A percentile compares a stretch with the other conserved stretches of the same genome.
phyloP scores from a whole-genome alignment of 106 monocot species.

The Dactylorhiza incarnata region DNA sequence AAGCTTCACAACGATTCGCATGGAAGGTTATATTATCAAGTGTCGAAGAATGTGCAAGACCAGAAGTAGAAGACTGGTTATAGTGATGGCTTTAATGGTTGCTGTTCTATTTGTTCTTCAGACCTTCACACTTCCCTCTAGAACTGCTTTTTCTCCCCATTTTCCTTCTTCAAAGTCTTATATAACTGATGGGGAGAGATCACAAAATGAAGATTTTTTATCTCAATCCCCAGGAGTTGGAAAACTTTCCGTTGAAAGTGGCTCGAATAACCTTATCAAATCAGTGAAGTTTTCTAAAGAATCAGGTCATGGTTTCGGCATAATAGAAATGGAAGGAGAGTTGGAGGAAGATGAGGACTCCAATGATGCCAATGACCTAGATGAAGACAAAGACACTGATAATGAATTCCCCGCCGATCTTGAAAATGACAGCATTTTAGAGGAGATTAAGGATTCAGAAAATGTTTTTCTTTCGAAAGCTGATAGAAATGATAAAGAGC shows the following conservation, averaged over 20 bases:
- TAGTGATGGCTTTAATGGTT: conserved; percentile 23
- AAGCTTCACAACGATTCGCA: neutral
- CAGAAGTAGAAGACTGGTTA: conserved; percentile 17
- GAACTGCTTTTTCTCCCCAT: conserved; percentile 10
- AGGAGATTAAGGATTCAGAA: conserved; percentile 21
- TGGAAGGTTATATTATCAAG: neutral
- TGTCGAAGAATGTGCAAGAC: conserved; percentile 9
- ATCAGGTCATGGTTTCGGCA: conserved; percentile 3
- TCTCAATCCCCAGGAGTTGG: conserved; percentile 14
- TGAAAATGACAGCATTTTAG: conserved; percentile 13
- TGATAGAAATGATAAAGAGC: neutral
- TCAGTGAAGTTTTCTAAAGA: neutral
- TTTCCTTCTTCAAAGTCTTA: conserved; percentile 11
- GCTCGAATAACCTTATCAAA: conserved; percentile 8
- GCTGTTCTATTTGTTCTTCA: conserved; percentile 20
- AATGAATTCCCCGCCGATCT: conserved; percentile 5
- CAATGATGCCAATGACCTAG: neutral
- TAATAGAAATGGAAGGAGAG: neutral
- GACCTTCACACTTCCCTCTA: conserved; percentile 22
- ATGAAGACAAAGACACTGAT: neutral
- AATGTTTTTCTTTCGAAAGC: neutral
- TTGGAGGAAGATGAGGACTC: neutral
- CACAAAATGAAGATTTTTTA: neutral
- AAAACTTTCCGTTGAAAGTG: conserved; percentile 24
- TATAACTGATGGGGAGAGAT: neutral